A percentile compares a stretch with the other conserved stretches of the same genome.
These are phyloP conservation scores for Earliella scabrosa DNA, from an alignment of 1,284 basidiomycete genomes.

Conservation along the genomic window DNA sequence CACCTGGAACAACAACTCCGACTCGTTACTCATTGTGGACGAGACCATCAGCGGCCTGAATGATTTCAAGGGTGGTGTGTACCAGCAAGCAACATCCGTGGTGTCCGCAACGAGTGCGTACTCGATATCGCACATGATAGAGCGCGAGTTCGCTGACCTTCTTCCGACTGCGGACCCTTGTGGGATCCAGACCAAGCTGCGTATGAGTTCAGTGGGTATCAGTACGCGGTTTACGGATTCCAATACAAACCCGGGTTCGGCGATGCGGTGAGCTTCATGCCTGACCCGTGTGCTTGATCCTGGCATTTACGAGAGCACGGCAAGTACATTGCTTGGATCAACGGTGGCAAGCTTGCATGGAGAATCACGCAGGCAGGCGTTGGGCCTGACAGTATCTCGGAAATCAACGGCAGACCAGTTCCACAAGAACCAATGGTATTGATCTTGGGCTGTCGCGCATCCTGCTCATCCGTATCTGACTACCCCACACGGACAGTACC, in stretches of 20 bases:
- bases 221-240: no score
- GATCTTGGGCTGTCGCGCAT: background rate
- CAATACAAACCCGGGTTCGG: constrained; percentile 32
- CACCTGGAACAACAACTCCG: constrained; percentile 44
- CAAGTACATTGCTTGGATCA: constrained; percentile 83
- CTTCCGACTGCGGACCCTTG: no score
- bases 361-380: constrained; percentile 73
- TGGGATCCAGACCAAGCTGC: no score
- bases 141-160: no score
- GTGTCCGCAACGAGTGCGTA: constrained; percentile 30
- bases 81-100: constrained; percentile 50
- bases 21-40: constrained; percentile 48
- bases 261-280: constrained; percentile 32
- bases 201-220: no score
- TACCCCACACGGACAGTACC: constrained; percentile 46
- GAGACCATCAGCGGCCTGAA: constrained; percentile 48
- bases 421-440: constrained; percentile 84
- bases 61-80: constrained; percentile 53
- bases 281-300: background rate
- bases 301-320: constrained; percentile 6
- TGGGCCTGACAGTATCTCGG: constrained; percentile 65
- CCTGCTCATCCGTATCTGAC: background rate
- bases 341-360: constrained; percentile 70
- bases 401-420: constrained; percentile 76
- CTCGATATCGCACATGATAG: no score